Conservation (phyloP, 208 protist genomes). For the Acanthamoeba divionensis region DNA sequence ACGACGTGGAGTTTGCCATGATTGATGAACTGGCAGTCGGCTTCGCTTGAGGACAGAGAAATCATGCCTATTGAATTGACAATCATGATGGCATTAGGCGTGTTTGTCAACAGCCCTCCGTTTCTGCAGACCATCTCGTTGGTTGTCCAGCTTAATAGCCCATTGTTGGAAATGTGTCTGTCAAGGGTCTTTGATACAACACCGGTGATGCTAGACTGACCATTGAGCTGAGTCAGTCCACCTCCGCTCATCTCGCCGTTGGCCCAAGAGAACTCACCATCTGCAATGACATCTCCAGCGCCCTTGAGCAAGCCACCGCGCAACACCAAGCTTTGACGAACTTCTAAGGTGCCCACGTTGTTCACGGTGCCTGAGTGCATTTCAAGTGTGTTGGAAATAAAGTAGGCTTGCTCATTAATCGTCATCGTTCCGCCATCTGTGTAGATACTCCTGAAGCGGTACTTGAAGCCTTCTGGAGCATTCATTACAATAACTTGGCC, state of each 20-base stretch:
- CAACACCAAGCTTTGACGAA: not conserved
- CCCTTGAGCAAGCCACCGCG: not conserved
- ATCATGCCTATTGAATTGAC: not conserved
- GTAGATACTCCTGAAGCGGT: slow-evolving; percentile 21
- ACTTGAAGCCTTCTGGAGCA: not conserved
- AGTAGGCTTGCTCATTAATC: not conserved
- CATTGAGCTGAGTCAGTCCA: not conserved
- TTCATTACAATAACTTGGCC: slow-evolving; percentile 3
- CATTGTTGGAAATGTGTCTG: not conserved
- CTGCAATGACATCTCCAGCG: not conserved
- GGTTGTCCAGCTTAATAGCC: too few relatives aligned
- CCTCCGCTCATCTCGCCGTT: not conserved
- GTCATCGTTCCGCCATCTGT: not conserved
- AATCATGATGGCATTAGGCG: not conserved
- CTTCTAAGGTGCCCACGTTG: too few relatives aligned
- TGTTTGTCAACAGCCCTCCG: not conserved
- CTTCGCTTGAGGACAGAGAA: not conserved
- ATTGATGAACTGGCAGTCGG: not conserved
- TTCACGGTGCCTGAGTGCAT: too few relatives aligned
- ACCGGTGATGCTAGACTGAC: not conserved
- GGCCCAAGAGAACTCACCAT: not conserved
- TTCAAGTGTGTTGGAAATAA: not conserved
- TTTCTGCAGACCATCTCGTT: too few relatives aligned
- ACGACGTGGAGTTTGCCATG: not conserved
- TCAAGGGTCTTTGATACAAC: not conserved